phyloP scores from a whole-genome alignment of 495 filamentous ascomycete genomes.

The Hyphodiscus hymeniophilus region DNA sequence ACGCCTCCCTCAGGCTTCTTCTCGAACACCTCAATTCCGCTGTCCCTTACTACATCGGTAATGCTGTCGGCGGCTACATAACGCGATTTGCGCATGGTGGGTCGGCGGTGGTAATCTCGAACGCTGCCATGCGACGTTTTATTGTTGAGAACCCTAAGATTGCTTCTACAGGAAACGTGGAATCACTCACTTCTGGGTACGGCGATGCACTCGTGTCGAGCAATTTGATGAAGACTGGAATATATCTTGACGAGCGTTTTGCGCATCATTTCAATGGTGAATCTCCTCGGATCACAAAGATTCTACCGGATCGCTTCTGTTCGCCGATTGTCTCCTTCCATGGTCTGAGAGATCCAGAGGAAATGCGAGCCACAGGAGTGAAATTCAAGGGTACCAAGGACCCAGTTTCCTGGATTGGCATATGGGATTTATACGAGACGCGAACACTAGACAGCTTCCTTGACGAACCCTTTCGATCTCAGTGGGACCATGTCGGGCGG shows the following conservation, averaged over 20 bases:
- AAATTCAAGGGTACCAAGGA: constrained; percentile 26
- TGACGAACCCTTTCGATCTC: constrained; percentile 20
- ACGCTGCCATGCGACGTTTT: constrained; percentile 30
- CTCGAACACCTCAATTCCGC: constrained; percentile 32
- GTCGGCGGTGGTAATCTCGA: constrained; percentile 35
- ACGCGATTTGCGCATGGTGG: constrained; percentile 41
- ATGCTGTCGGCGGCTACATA: constrained; percentile 38
- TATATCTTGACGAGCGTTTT: constrained; percentile 37
- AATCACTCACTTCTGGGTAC: constrained; percentile 31
- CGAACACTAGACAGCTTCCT: constrained; percentile 25
- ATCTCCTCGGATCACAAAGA: constrained; percentile 30
- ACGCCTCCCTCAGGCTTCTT: constrained; percentile 30
- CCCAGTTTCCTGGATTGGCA: constrained; percentile 31
- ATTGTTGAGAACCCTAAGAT: constrained; percentile 26
- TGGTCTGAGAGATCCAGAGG: constrained; percentile 24
- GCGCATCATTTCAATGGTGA: constrained; percentile 39
- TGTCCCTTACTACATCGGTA: constrained; percentile 38
- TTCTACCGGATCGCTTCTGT: constrained; percentile 34
- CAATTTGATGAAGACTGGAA: constrained; percentile 29
- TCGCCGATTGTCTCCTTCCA: constrained; percentile 34
- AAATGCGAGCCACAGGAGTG: constrained; percentile 28
- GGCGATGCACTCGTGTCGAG: constrained; percentile 36
- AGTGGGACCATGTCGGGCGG: constrained; percentile 33
- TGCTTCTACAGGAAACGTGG: constrained; percentile 25
- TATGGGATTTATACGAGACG: constrained; percentile 31